Evolutionary conservation across 2,329 filamentous ascomycete genomes (phyloP).

Genomic region (Aplosporella prunicola): DNA sequence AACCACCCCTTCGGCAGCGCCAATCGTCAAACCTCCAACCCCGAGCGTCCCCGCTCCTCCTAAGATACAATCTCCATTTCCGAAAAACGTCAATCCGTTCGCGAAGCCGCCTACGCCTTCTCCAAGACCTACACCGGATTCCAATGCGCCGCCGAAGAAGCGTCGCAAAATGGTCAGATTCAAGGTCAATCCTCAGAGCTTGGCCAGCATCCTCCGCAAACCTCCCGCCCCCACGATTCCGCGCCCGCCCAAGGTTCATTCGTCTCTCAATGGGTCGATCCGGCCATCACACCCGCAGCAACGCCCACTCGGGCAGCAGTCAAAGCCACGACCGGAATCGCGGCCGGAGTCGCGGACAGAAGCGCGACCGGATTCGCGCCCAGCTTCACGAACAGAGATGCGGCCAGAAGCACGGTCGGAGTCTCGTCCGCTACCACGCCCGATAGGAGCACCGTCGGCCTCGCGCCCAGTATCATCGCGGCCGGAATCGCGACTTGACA

Average conservation of each 20-base stretch:
- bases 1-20: background rate
- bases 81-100: background rate
- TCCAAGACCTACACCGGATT: background rate
- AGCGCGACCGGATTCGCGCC: too few relatives aligned
- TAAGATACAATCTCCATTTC: background rate
- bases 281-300: conserved; percentile 1
- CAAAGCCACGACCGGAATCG: conserved; percentile 4
- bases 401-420: too few relatives aligned
- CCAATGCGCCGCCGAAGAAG: background rate
- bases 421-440: too few relatives aligned
- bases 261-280: background rate
- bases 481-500: too few relatives aligned
- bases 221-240: background rate
- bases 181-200: conserved; percentile 1
- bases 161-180: conserved; percentile 7
- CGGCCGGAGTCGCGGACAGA: too few relatives aligned
- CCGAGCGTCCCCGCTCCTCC: background rate
- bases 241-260: background rate
- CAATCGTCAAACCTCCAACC: background rate
- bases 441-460: too few relatives aligned
- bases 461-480: too few relatives aligned
- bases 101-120: background rate
- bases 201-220: background rate
- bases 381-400: too few relatives aligned
- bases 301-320: background rate